Conservation (phyloP, 441 rosid species). For the Erodium chrysanthum region DNA sequence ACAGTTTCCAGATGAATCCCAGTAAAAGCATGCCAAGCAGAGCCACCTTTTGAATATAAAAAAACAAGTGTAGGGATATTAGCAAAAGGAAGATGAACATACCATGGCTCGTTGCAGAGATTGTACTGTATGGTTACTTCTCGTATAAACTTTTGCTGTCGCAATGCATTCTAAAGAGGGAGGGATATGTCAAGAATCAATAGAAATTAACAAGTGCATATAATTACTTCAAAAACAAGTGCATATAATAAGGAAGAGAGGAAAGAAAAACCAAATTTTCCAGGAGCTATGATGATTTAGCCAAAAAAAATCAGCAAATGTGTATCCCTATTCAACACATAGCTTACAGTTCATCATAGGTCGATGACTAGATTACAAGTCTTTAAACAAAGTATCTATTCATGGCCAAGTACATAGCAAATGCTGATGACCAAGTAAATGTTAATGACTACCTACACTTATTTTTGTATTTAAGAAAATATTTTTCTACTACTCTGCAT, state of each 20-base stretch:
- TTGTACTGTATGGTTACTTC: slow-evolving; percentile 98
- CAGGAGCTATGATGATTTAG: neutral
- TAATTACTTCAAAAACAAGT: neutral
- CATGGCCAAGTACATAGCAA: neutral
- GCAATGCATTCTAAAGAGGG: slow-evolving; percentile 72
- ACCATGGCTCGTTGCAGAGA: slow-evolving; percentile 99
- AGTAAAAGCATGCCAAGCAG: neutral
- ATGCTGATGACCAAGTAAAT: neutral
- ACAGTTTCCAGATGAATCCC: neutral
- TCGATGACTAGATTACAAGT: too few species aligned
- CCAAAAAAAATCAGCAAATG: neutral
- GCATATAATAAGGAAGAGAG: neutral
- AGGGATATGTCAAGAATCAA: slow-evolving; percentile 8
- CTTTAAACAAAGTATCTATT: neutral
- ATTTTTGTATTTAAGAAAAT: neutral
- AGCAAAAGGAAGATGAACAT: slow-evolving; percentile 22
- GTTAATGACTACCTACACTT: neutral
- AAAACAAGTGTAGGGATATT: neutral
- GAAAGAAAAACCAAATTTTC: neutral
- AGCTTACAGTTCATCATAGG: neutral
- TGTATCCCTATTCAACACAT: neutral
- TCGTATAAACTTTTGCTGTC: slow-evolving; percentile 93
- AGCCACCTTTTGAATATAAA: neutral
- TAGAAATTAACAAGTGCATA: neutral
- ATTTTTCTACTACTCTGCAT: neutral